phyloP scores from a whole-genome alignment of 345 rosid species.

The Streptanthus diversifolius region DNA sequence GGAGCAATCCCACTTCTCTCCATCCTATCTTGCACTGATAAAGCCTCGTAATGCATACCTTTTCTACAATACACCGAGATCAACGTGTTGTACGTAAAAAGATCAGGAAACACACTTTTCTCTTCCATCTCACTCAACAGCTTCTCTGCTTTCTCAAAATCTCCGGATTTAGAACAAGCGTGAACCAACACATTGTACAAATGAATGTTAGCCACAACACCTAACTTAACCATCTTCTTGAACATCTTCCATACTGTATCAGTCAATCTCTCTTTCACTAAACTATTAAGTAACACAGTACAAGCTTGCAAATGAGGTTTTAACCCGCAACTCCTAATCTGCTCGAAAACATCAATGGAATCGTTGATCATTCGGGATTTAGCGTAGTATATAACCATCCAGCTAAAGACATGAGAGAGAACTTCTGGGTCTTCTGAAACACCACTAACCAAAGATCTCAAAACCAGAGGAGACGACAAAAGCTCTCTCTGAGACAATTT shows the following conservation, averaged over 20 bases:
- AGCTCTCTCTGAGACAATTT: constrained; percentile 67
- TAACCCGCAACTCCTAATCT: constrained; percentile 48
- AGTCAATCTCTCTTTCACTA: constrained; percentile 65
- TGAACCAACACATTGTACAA: constrained; percentile 81
- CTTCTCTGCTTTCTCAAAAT: constrained; percentile 63
- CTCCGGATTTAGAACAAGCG: constrained; percentile 81
- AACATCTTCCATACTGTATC: constrained; percentile 74
- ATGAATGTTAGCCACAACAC: constrained; percentile 68
- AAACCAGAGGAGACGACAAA: constrained; percentile 63
- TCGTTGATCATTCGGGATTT: constrained; percentile 64
- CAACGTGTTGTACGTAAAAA: constrained; percentile 69
- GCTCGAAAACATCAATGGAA: constrained; percentile 71
- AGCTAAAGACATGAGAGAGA: constrained; percentile 74
- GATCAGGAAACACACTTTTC: constrained; percentile 57
- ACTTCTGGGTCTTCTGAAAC: constrained; percentile 55
- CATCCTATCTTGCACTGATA: constrained; percentile 83
- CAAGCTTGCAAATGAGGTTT: constrained; percentile 85
- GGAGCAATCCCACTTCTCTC: constrained; percentile 59
- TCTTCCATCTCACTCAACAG: constrained; percentile 77
- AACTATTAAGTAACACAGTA: constrained; percentile 66
- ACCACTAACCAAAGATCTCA: constrained; percentile 50
- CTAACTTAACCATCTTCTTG: constrained; percentile 72
- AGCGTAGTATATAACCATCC: constrained; percentile 66
- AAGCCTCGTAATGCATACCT: constrained; percentile 92
- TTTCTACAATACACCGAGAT: constrained; percentile 74